Evolutionary conservation across 2,329 filamentous ascomycete genomes (phyloP).

Genomic region (Aureobasidium sp.): DNA sequence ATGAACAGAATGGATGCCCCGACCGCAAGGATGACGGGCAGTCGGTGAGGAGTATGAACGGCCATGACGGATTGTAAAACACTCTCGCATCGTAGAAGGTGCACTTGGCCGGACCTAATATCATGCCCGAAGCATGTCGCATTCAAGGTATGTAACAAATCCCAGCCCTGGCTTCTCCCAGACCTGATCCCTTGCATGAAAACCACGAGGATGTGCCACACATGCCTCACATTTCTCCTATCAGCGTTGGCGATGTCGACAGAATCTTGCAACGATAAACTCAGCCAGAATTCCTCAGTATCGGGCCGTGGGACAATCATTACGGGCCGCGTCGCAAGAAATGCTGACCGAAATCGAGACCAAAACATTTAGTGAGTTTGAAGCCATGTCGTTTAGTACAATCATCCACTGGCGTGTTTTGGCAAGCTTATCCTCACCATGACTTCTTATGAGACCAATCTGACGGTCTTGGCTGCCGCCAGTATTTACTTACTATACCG

Average conservation of each 20-base stretch:
- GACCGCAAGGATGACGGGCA: conserved; percentile 19
- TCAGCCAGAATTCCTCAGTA: neutral
- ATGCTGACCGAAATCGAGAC: neutral
- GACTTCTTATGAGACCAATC: conserved; percentile 23
- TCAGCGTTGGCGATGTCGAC: neutral
- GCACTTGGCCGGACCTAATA: conserved; percentile 1
- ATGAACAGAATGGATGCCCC: conserved; percentile 15
- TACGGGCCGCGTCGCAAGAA: neutral
- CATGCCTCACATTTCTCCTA: neutral
- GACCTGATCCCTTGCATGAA: neutral
- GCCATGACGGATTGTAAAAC: neutral
- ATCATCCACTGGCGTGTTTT: neutral
- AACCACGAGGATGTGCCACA: neutral
- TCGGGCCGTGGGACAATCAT: conserved; percentile 9
- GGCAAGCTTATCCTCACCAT: conserved; percentile 9
- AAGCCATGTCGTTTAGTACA: neutral
- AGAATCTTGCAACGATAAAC: neutral
- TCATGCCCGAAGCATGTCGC: neutral
- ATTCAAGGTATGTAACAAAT: neutral
- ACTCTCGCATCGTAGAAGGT: neutral
- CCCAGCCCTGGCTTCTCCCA: conserved; percentile 3
- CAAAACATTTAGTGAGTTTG: neutral
- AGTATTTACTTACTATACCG: conserved; percentile 21
- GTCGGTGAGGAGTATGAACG: conserved; percentile 7
- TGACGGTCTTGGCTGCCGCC: conserved; percentile 21